A percentile compares a stretch with the other conserved stretches of the same genome.
Conservation (phyloP, 805 yeast genomes). For the Hanseniaspora pseudoguilliermondii region DNA sequence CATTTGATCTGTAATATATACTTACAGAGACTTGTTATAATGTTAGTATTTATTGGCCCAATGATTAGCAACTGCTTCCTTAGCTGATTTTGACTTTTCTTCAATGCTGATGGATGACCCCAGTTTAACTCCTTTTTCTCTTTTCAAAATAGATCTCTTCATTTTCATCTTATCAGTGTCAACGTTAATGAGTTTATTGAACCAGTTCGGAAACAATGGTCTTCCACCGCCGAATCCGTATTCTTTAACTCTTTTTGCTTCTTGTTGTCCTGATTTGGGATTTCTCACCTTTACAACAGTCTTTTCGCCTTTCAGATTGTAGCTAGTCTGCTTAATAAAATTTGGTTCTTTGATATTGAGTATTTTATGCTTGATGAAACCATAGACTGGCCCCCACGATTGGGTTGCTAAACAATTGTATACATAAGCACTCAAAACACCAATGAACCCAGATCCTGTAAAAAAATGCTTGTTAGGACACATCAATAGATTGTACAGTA, state of each 20-base stretch:
- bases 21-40: not conserved
- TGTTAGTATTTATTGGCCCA: constrained; percentile 2
- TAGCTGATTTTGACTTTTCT: not conserved
- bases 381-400: constrained; percentile 37
- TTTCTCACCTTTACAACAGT: not conserved
- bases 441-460: constrained; percentile 34
- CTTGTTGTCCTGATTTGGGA: not conserved
- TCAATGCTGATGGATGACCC: not conserved
- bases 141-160: not conserved
- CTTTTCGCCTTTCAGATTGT: not conserved
- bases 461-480: constrained; percentile 34
- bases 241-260: not conserved
- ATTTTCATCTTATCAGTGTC: not conserved
- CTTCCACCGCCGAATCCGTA: constrained; percentile 13
- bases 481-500: constrained; percentile 31
- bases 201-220: constrained; percentile 10
- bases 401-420: constrained; percentile 52
- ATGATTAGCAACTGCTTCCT: not conserved
- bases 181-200: not conserved
- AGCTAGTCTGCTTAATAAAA: not conserved
- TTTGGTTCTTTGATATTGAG: not conserved
- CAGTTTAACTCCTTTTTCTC: not conserved
- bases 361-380: constrained; percentile 19
- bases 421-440: constrained; percentile 44
- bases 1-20: no score